Base-by-base conservation (phyloP, 805 yeast species). In the Barnettozyma californica region DNA sequence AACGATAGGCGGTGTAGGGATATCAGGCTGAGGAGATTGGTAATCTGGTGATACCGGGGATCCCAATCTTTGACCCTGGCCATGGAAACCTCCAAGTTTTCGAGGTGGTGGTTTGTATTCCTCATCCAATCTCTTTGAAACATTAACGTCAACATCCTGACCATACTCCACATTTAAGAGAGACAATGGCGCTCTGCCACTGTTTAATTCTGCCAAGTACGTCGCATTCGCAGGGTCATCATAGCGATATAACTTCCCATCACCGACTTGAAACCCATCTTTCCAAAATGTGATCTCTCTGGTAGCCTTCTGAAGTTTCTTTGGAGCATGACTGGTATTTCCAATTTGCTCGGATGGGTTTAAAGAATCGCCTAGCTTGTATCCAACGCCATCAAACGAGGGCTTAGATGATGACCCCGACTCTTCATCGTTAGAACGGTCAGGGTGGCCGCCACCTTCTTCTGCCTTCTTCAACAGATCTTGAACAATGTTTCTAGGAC, bases 261-360 rank as follows among this genome's bases (percentile, higher is more conserved):
- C 96, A 29, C 94, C 98, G 23, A 94, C 90, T 53, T 89, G 88
- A 68, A 94, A 94, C 1, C 99, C 99, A 60, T 94, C 92, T 57
- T 82, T 84, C 99, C 99, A 94, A 65, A 94, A 92, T 0, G 95
- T 88, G 53, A 94, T 84, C 39, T 86, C 86, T 61, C 98, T 77
- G 16, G 77, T 75, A 5, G 84, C 96, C 50, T 80, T 82, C 36
- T 68, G 72, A 4, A 64, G 59, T 36, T 57, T 63, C 31, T 56
- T 54, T 25, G 63, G 58, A 2, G 59, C 57, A 16, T 47, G 51
- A 1, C 73, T 65, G 52, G 73, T 75, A 8, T 64, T 64, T 21
- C 66, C 68, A n/a, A 68, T 60, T 2, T 60, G 59, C 51, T 63
- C 63, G 18, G 69, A 62, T 9, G 70, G 66, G 0, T 59, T 57